Conservation (phyloP, 1,284 basidiomycete species). For the Gymnopus androsaceus region DNA sequence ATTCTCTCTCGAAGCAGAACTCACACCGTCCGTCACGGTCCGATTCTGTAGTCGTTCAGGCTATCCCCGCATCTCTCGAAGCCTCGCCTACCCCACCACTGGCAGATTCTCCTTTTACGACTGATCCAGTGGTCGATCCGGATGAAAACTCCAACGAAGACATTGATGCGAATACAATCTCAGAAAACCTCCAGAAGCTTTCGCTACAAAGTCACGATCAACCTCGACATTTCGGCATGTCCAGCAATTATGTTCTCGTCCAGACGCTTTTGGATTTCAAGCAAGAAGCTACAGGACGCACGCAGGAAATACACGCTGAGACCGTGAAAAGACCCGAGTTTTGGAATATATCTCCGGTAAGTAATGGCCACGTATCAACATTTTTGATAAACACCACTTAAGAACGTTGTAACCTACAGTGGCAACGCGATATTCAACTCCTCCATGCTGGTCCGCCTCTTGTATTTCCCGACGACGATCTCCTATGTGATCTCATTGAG, state of each 20-base stretch:
- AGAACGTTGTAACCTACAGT: neutral
- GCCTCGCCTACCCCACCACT: neutral
- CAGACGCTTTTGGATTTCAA: constrained; percentile 3
- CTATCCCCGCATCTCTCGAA: too few species aligned
- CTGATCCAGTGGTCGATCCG: neutral
- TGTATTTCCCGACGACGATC: constrained; percentile 9
- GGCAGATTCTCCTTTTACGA: neutral
- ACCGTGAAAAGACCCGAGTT: constrained; percentile 15
- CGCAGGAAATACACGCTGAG: too few species aligned
- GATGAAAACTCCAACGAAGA: constrained; percentile 4
- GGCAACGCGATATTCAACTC: neutral
- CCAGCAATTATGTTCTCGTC: constrained; percentile 1
- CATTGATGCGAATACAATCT: constrained; percentile 5
- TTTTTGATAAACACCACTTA: neutral
- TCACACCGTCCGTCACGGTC: neutral
- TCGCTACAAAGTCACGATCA: constrained; percentile 1
- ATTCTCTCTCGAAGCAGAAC: constrained; percentile 7
- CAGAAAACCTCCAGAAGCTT: constrained; percentile 1
- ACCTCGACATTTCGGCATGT: constrained; percentile 5
- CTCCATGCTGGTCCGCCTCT: constrained; percentile 1
- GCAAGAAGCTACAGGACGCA: too few species aligned
- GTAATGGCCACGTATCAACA: neutral
- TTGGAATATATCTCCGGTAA: constrained; percentile 3
- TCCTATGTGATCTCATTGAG: constrained; percentile 45
- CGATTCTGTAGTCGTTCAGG: neutral